Evolutionary conservation across 805 yeast species (phyloP), one percentile per base, ranked within the genome.

Genomic region (Candida ficus): DNA sequence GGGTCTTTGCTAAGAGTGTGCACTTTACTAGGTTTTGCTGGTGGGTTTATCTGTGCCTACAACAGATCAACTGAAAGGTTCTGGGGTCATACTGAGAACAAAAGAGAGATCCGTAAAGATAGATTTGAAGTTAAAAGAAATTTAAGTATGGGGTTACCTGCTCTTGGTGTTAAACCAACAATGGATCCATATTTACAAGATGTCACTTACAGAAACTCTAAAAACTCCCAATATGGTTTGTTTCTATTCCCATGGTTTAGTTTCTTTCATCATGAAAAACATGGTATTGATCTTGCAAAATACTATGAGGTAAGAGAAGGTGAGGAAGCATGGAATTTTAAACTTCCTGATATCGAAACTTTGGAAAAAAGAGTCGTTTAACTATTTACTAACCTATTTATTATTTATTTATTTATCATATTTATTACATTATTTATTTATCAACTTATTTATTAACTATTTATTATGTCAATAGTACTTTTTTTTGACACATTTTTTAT

Each of bases 211-310:
- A 75, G 88, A 66, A 83, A 83, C 70, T 81, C 93, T 19, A 83
- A 80, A 50, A 78, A 78, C 57, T 77, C 95, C 7, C 78, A 76
- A 55, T 61, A 76, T 42, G 65, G 70, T 41, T 58, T 80, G 52
- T 74, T 78, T 41, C 57, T 83, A 45, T 61, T 86, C 53, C 95
- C 95, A 19, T 80, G 88, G 87, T 85, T 87, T 70, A 87, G 87
- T 65, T 67, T 83, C 47, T 88, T 79, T 35, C 66, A 78, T 59
- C 95, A 86, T 62, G 88, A 85, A 51, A 80, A 78, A 66, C 95
- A 86, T 62, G 93, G 91, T 20, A 78, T 84, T 44, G 83, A 80
- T 55, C 67, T 82, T 44, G 69, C 70, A 55, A 78, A 70, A 55
- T 82, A 54, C 28, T 54, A 54, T 41, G 58, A 52, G 29, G 45